These are phyloP conservation scores for Fusarium pininemorale DNA, from an alignment of 2,329 filamentous ascomycete species.

Conservation along the genomic window DNA sequence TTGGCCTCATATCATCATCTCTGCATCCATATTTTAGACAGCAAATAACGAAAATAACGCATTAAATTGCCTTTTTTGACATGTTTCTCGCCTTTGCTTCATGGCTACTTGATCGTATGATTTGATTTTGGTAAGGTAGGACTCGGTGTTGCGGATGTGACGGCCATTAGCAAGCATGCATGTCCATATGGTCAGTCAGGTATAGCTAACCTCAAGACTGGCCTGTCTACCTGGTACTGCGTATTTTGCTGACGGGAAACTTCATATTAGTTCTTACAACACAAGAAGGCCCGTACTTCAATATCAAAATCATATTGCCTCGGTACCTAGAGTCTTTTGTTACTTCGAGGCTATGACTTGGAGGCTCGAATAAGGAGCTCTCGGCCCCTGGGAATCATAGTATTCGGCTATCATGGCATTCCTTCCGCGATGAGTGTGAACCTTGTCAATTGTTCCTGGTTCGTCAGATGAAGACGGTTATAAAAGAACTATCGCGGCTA, in stretches of 20 bases:
- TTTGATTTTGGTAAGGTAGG: background rate
- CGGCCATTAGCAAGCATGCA: background rate
- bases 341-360: background rate
- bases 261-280: background rate
- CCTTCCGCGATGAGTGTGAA: background rate
- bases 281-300: background rate
- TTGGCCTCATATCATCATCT: slow-evolving; percentile 15
- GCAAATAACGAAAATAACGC: background rate
- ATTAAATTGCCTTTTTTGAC: background rate
- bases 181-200: background rate
- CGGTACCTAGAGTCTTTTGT: background rate
- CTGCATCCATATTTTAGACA: slow-evolving; percentile 4
- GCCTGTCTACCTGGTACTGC: background rate
- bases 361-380: background rate
- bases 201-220: background rate
- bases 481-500: background rate
- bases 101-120: background rate
- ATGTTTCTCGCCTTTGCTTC: background rate
- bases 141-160: background rate
- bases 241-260: background rate
- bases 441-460: background rate
- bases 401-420: background rate
- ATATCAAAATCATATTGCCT: no score
- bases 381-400: background rate
- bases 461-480: background rate